Evolutionary conservation across 345 rosid genomes (phyloP), one percentile per base, ranked within the genome.

Genomic region (Clausena lansium): DNA sequence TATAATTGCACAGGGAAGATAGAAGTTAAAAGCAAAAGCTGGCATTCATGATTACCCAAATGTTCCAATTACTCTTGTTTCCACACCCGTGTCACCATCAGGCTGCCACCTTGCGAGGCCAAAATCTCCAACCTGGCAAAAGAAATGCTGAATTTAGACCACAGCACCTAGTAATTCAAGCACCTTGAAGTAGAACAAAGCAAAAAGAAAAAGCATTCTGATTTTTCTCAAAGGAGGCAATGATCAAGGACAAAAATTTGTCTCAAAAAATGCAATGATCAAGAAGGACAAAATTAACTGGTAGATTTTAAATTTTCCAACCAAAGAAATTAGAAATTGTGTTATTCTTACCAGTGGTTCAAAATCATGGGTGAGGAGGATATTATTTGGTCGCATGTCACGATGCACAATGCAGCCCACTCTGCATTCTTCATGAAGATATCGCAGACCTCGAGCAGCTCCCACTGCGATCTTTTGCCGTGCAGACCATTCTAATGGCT

Each of bases 81-180:
- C 97, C 71, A 91, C 98, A 57, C 98, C 98, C 17, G 86, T 86
- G 79, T 93, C 94, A n/a, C 98, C 99, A 86, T 97, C 97, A 78
- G 99, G 99, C 80, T 97, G 99, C 99, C 99, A 97, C 83, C 99
- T 89, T n/a, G 98, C 99, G 9, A 97, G 84, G 80, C 99, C 99
- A 85, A 97, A 94, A 86, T 97, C 99, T 58, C 99, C 99, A 78
- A 97, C 99, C 99, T 97, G 79, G 55, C 60, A 62, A 66, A 68
- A 57, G 36, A 54, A 70, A 70, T n/a, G 39, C 25, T 27, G 47
- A 70, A 82, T 75, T 41, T 38, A 60, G 67, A 74, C 27, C 67
- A 38, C 25, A 63, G 35, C n/a, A 4, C 9, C 10, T 22, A 47
- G 67, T 35, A 59, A 35, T 71, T 52, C 11, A 25, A 41, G 24